A percentile compares a stretch with the other conserved stretches of the same genome.
Conservation (phyloP, 257 asterid species). For the Verbascum thapsus region DNA sequence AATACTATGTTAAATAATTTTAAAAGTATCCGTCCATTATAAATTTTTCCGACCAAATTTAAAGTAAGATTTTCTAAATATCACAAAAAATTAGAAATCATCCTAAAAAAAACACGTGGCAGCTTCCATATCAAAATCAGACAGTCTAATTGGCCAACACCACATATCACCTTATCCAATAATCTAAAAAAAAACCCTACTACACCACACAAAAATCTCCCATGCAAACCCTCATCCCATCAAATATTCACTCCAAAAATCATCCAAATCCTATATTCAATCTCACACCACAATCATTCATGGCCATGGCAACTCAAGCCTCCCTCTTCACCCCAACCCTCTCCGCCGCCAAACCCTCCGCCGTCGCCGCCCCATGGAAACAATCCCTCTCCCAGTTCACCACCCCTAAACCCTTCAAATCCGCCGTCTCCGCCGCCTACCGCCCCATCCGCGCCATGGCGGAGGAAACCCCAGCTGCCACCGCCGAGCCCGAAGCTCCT, state of each 20-base stretch:
- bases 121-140: conserved; percentile 35
- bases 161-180: conserved; percentile 45
- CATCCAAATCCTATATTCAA: neutral
- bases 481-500: conserved; percentile 50
- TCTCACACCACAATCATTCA: neutral
- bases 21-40: too few species aligned
- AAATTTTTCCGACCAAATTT: too few species aligned
- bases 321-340: conserved; percentile 78
- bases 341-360: conserved; percentile 43
- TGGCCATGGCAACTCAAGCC: conserved; percentile 90
- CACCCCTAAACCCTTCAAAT: conserved; percentile 43
- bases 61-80: too few species aligned
- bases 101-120: conserved; percentile 25
- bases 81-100: too few species aligned
- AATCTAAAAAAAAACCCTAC: conserved; percentile 31
- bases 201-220: conserved; percentile 23
- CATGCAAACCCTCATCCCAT: conserved; percentile 8
- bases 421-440: conserved; percentile 24
- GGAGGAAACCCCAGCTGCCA: conserved; percentile 47
- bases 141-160: conserved; percentile 41
- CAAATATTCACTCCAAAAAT: conserved; percentile 24
- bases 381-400: conserved; percentile 47
- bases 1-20: too few species aligned
- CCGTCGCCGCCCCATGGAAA: conserved; percentile 58
- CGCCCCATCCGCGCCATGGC: conserved; percentile 70